Base-by-base conservation (phyloP, 768 basidiomycete species). In the Hysterangium stoloniferum region DNA sequence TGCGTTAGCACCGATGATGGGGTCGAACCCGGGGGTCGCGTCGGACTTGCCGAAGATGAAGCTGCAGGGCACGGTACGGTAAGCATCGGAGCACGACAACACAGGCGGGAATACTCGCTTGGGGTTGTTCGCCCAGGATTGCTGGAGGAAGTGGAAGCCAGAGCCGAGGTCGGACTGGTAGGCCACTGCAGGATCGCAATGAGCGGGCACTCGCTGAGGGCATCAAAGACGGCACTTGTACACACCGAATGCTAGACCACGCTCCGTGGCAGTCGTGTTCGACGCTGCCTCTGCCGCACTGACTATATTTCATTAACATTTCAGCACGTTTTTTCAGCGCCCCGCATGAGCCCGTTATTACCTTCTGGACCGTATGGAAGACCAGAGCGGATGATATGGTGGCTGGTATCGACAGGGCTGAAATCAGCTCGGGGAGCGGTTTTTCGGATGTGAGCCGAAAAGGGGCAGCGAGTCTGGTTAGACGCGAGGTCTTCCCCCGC, bases 351-450 rank as follows among this genome's bases (percentile, higher is more conserved):
- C 15, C 24, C 22, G n/a, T 19, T 5, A 22, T 47, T 22, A 47
- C 45, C 62, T 59, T 77, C 76, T 22, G 76, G 74, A 1, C 77
- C 77, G 57, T 74, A 79, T 40, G 72, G 74, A 38, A 76, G 65
- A 22, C 76, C 73, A 24, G 73, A 66, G 34, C 76, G 73, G 57
- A 71, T 66, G 57, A 77, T 77, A 34, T 72, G 69, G 20, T 57
- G 52, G 25, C 34, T 52, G 35, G 27, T 17, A 22, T 17, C 34
- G 13, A 40, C 11, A 3, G 38, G 24, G 31, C 63, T 58, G 25
- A 17, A 34, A 52, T 54, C 19, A 22, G 44, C 42, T 13, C 75
- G 70, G 28, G 74, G 75, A 53, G 64, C 64, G 15, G 70, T 71
- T 63, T 74, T 76, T 25, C 74, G 69, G 36, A 68, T 60, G 48